Conservation (phyloP, 495 filamentous ascomycete species). For the Neurospora sp. region DNA sequence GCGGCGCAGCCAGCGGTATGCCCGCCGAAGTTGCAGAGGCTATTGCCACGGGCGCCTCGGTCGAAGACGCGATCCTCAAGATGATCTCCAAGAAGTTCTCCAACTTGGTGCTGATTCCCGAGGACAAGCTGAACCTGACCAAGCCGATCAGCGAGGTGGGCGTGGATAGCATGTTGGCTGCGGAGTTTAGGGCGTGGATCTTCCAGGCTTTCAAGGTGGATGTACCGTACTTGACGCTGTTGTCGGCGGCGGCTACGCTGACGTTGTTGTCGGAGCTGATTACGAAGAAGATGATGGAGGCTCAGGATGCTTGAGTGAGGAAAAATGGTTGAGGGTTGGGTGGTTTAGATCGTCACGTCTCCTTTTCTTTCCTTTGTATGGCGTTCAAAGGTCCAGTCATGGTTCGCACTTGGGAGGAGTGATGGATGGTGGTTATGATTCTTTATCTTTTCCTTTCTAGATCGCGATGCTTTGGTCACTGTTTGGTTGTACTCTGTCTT, state of each 20-base stretch:
- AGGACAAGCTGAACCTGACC: constrained; percentile 16
- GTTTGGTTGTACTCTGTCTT: not conserved
- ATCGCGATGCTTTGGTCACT: not conserved
- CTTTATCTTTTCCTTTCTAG: not conserved
- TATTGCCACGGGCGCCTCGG: constrained; percentile 4
- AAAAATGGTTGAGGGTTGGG: no score
- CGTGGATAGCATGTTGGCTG: constrained; percentile 38
- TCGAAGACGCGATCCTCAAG: constrained; percentile 4
- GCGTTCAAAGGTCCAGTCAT: not conserved
- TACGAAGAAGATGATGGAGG: not conserved
- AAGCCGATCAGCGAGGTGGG: constrained; percentile 28
- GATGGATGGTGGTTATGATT: not conserved
- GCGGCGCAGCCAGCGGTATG: constrained; percentile 1
- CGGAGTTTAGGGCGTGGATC: constrained; percentile 38
- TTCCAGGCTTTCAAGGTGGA: constrained; percentile 34
- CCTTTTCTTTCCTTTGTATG: not conserved
- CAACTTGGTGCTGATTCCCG: constrained; percentile 20
- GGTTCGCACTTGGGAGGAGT: not conserved
- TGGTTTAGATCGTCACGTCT: no score
- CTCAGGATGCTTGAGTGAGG: not conserved
- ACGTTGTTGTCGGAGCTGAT: not conserved
- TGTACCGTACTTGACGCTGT: constrained; percentile 27
- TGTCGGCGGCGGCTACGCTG: constrained; percentile 10
- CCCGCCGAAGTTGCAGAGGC: constrained; percentile 3
- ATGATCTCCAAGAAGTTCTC: constrained; percentile 22